Percentiles rank a stretch among this genome's conserved stretches.
phyloP scores from a whole-genome alignment of 192 early-diverging fungal genomes.

The Geosiphon pyriformis region DNA sequence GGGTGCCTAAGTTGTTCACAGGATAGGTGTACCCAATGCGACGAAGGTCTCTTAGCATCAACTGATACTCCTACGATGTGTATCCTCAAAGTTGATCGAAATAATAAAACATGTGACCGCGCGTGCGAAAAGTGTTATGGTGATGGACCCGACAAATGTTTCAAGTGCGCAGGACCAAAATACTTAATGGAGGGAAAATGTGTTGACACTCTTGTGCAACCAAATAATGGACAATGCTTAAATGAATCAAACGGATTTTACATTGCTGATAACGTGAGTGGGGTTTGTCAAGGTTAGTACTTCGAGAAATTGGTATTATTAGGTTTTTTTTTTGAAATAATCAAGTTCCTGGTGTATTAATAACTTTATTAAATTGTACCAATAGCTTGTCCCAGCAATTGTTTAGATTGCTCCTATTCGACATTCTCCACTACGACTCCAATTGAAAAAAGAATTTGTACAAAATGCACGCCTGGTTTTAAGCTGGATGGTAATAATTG shows the following conservation, averaged over 20 bases:
- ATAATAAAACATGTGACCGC: background rate
- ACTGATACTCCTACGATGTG: background rate
- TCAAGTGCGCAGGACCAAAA: background rate
- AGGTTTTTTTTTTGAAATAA: too few relatives aligned
- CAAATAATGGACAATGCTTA: background rate
- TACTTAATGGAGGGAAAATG: background rate
- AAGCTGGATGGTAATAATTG: background rate
- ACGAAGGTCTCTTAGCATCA: background rate
- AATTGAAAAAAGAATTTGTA: background rate
- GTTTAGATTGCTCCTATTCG: background rate
- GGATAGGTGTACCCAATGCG: background rate
- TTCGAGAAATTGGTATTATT: too few relatives aligned
- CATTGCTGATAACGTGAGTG: background rate
- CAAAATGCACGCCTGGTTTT: conserved; percentile 9
- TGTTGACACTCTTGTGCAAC: background rate
- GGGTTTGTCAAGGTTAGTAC: background rate
- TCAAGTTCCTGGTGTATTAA: too few relatives aligned
- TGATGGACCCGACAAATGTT: background rate
- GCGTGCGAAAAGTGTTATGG: background rate
- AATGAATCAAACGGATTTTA: background rate
- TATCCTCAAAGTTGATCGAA: background rate
- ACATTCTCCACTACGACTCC: background rate
- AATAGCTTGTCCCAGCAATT: conserved; percentile 15
- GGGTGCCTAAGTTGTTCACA: background rate
- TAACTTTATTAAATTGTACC: too few relatives aligned